Conservation (phyloP, 169 alveolate species). For the Ichthyophthirius multifiliis region DNA sequence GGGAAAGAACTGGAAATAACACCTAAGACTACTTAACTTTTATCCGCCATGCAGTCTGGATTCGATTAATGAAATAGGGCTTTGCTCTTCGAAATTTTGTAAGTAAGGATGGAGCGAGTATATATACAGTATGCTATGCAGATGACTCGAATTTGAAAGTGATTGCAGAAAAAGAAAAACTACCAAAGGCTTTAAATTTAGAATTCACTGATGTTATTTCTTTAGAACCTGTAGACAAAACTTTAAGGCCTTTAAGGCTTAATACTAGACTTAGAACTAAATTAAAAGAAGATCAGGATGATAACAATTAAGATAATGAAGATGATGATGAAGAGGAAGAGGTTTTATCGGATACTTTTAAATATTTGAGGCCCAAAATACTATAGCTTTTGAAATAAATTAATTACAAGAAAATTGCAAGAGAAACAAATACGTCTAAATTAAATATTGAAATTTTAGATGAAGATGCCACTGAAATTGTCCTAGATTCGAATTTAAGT, state of each 20-base stretch:
- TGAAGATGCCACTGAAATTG: background rate
- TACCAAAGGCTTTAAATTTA: constrained; percentile 6
- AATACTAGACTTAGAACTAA: constrained; percentile 14
- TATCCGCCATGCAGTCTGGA: constrained; percentile 1
- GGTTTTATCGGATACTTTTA: background rate
- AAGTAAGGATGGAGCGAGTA: background rate
- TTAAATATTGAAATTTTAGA: background rate
- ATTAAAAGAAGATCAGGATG: background rate
- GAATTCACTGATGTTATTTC: constrained; percentile 27
- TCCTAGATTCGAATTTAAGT: background rate
- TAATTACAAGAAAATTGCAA: constrained; percentile 23
- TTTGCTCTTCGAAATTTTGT: constrained; percentile 1
- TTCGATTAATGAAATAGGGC: background rate
- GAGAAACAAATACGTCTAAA: constrained; percentile 24
- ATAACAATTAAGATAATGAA: background rate
- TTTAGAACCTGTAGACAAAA: constrained; percentile 31
- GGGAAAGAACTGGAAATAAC: background rate
- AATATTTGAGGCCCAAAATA: constrained; percentile 24
- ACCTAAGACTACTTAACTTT: constrained; percentile 4
- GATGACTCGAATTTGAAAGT: constrained; percentile 17
- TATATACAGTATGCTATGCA: constrained; percentile 8
- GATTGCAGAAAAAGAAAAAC: constrained; percentile 17
- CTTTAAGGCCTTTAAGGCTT: constrained; percentile 22
- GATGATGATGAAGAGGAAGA: background rate
- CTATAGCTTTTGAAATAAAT: constrained; percentile 2